Evolutionary conservation across 1,284 basidiomycete genomes (phyloP).

Genomic region (Heterobasidion annosum): DNA sequence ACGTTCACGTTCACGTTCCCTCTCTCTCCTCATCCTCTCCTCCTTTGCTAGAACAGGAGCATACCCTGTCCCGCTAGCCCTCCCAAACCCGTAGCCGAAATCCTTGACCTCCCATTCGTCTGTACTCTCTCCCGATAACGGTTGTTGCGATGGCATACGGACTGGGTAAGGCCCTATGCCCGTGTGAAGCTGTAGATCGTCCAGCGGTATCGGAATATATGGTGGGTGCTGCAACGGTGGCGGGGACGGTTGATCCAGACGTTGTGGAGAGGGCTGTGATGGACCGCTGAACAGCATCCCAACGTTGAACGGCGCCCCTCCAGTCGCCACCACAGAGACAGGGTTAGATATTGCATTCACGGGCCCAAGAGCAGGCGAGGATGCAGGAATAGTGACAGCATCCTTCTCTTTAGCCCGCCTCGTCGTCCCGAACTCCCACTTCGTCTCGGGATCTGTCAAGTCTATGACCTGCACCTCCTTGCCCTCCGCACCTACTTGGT

Average conservation of each 20-base stretch:
- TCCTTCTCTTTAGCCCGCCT: slow-evolving; percentile 10
- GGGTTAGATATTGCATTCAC: background rate
- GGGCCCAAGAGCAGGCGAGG: background rate
- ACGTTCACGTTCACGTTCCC: slow-evolving; percentile 13
- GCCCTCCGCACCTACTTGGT: background rate
- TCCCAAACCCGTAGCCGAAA: slow-evolving; percentile 53
- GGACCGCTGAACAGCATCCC: slow-evolving; percentile 8
- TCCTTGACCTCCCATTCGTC: slow-evolving; percentile 52
- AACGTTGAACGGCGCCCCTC: slow-evolving; percentile 4
- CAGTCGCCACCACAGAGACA: slow-evolving; percentile 1
- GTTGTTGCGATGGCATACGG: slow-evolving; percentile 10
- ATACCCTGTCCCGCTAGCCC: slow-evolving; percentile 23
- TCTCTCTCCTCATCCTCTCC: slow-evolving; percentile 18
- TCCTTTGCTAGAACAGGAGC: slow-evolving; percentile 19
- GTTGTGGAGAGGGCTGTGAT: slow-evolving; percentile 3
- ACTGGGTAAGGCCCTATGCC: slow-evolving; percentile 9
- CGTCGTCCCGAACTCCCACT: slow-evolving; percentile 53
- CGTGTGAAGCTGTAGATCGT: slow-evolving; percentile 8
- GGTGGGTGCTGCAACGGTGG: background rate
- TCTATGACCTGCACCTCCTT: slow-evolving; percentile 23
- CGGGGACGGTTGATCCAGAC: slow-evolving; percentile 1
- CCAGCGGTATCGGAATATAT: slow-evolving; percentile 4
- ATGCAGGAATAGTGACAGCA: background rate
- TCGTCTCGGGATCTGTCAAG: slow-evolving; percentile 25
- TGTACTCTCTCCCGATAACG: slow-evolving; percentile 6